Percentiles rank a stretch among this genome's conserved stretches.
Conservation (phyloP, 2,329 filamentous ascomycete genomes). For the Exophiala calicioides region DNA sequence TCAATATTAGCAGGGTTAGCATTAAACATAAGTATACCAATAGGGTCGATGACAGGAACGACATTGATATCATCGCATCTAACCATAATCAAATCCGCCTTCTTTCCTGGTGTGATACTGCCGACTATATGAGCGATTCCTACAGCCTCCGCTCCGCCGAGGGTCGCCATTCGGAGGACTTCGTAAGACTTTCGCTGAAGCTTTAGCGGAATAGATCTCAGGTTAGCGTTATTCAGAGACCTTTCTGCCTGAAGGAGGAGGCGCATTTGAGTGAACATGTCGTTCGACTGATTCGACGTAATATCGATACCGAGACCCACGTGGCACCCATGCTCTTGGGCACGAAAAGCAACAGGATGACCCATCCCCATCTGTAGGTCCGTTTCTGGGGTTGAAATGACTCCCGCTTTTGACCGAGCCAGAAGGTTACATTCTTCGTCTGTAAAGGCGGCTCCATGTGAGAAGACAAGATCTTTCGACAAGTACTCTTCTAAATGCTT, state of each 20-base stretch:
- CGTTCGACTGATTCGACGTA: slow-evolving; percentile 33
- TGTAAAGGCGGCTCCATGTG: slow-evolving; percentile 4
- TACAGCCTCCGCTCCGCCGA: slow-evolving; percentile 35
- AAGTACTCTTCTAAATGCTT: slow-evolving; percentile 2
- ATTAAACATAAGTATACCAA: slow-evolving; percentile 36
- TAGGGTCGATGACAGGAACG: slow-evolving; percentile 33
- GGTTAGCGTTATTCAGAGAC: slow-evolving; percentile 16
- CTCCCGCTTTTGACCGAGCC: slow-evolving; percentile 15
- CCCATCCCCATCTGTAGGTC: slow-evolving; percentile 38
- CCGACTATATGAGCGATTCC: slow-evolving; percentile 33
- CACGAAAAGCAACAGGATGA: slow-evolving; percentile 31
- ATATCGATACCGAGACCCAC: slow-evolving; percentile 36
- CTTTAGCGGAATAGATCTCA: slow-evolving; percentile 20
- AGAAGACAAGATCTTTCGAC: slow-evolving; percentile 9
- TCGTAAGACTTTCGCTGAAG: slow-evolving; percentile 28
- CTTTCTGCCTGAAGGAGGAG: slow-evolving; percentile 33
- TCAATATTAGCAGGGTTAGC: slow-evolving; percentile 32
- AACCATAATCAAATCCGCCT: slow-evolving; percentile 36
- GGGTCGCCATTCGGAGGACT: slow-evolving; percentile 34
- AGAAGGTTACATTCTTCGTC: slow-evolving; percentile 24
- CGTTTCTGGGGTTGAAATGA: slow-evolving; percentile 35
- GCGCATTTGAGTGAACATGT: slow-evolving; percentile 34
- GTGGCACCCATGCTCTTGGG: slow-evolving; percentile 25
- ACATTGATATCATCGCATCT: slow-evolving; percentile 32
- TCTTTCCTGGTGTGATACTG: slow-evolving; percentile 34